These are phyloP conservation scores for Pleurotus citrinopileatus DNA, from an alignment of 768 basidiomycete species.

Conservation along the genomic window DNA sequence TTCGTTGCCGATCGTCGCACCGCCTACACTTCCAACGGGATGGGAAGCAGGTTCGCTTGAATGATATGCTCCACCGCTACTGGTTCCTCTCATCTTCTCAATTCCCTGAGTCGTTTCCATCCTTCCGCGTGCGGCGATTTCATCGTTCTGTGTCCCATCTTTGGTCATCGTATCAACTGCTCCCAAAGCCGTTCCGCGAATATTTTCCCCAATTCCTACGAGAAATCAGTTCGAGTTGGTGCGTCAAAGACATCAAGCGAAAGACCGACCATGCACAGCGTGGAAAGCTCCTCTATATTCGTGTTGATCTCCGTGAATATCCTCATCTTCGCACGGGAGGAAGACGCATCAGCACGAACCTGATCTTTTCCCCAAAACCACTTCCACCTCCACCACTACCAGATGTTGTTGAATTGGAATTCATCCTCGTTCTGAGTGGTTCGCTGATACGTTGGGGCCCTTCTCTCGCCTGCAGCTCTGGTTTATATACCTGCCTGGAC, in stretches of 20 bases:
- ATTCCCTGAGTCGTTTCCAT: slow-evolving; percentile 2
- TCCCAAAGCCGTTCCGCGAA: slow-evolving; percentile 5
- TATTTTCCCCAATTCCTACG: slow-evolving; percentile 6
- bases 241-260: not conserved
- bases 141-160: not conserved
- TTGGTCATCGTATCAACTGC: not conserved
- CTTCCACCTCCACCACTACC: not conserved
- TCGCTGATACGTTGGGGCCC: no score
- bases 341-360: not conserved
- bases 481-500: no score
- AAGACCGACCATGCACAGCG: not conserved
- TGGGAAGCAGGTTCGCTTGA: no score
- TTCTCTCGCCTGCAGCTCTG: no score
- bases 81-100: not conserved
- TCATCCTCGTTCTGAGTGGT: not conserved
- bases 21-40: no score
- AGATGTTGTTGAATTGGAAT: not conserved
- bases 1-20: no score
- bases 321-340: not conserved
- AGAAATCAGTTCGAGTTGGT: no score
- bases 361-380: not conserved
- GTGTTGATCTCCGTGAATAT: not conserved
- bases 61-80: no score
- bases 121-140: slow-evolving; percentile 1
- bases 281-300: not conserved